These are phyloP conservation scores for Cyanidioschyzon merolae DNA, from an alignment of 23 red algal species.

Conservation along the genomic window DNA sequence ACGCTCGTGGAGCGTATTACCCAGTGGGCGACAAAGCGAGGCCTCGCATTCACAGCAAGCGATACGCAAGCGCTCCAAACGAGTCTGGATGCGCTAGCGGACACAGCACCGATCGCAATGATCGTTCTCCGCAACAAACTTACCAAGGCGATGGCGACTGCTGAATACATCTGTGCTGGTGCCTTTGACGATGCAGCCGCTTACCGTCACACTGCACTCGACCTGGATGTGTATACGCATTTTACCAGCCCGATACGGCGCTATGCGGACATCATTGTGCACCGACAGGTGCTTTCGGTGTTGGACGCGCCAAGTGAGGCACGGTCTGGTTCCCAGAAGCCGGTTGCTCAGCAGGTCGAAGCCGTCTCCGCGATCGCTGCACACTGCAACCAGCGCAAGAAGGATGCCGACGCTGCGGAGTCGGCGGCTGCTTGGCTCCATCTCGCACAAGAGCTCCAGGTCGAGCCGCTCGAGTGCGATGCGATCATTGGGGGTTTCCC, in stretches of 20 bases:
- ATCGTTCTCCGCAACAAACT: neutral
- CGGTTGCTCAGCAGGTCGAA: neutral
- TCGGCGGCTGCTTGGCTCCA: neutral
- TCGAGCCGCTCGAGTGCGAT: neutral
- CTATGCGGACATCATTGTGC: constrained; percentile 40
- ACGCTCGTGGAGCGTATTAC: neutral
- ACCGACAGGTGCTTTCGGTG: constrained; percentile 3
- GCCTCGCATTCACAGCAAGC: neutral
- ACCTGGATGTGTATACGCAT: constrained; percentile 85
- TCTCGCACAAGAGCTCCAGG: neutral
- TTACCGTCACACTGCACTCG: constrained; percentile 83
- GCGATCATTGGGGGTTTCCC: neutral
- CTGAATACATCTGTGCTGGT: constrained; percentile 88
- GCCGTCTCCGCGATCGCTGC: neutral
- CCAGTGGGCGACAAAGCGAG: neutral
- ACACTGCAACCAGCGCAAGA: constrained; percentile 9
- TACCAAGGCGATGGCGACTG: constrained; percentile 51
- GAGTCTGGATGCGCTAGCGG: neutral
- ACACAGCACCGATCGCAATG: neutral
- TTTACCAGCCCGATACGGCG: constrained; percentile 97
- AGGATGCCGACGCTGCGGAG: neutral
- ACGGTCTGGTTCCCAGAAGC: neutral
- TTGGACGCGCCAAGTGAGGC: neutral
- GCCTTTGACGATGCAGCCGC: constrained; percentile 52
- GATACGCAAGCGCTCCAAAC: neutral